Conservation (phyloP, 108 stramenopile species). For the Conticribra weissflogii region DNA sequence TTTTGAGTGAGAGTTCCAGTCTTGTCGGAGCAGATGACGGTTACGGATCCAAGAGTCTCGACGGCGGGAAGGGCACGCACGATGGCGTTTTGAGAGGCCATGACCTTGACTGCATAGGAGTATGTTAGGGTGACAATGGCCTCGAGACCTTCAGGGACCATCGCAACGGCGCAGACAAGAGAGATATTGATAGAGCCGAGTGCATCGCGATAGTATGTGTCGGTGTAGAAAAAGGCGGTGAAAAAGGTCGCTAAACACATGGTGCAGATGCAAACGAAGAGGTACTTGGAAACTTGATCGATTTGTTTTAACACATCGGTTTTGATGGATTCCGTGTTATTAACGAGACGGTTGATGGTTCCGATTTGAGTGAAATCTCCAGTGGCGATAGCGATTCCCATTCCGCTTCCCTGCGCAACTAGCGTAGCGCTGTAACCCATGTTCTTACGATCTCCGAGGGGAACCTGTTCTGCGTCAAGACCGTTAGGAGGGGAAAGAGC, state of each 20-base stretch:
- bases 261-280: slow-evolving; percentile 79
- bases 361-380: slow-evolving; percentile 95
- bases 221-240: slow-evolving; percentile 66
- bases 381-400: slow-evolving; percentile 83
- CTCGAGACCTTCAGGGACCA: slow-evolving; percentile 97
- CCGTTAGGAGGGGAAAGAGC: slow-evolving; percentile 40
- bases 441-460: slow-evolving; percentile 83
- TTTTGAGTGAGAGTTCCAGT: slow-evolving; percentile 98
- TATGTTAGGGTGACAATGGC: slow-evolving; percentile 94
- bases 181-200: slow-evolving; percentile 79
- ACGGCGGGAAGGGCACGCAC: slow-evolving; percentile 92
- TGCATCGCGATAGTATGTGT: slow-evolving; percentile 23
- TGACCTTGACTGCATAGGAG: slow-evolving; percentile 87
- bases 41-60: slow-evolving; percentile 96
- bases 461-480: slow-evolving; percentile 59
- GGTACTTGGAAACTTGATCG: slow-evolving; percentile 83
- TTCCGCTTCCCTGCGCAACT: slow-evolving; percentile 86
- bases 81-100: slow-evolving; percentile 90
- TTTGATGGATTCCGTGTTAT: slow-evolving; percentile 78
- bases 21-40: slow-evolving; percentile 97
- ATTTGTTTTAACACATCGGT: slow-evolving; percentile 95
- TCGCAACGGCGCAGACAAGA: slow-evolving; percentile 91
- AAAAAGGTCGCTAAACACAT: slow-evolving; percentile 84
- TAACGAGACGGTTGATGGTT: slow-evolving; percentile 88
- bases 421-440: slow-evolving; percentile 91